Percentiles rank a stretch among this genome's conserved stretches.
phyloP scores from a whole-genome alignment of 75 land plant genomes.

The Gnetum montanum region DNA sequence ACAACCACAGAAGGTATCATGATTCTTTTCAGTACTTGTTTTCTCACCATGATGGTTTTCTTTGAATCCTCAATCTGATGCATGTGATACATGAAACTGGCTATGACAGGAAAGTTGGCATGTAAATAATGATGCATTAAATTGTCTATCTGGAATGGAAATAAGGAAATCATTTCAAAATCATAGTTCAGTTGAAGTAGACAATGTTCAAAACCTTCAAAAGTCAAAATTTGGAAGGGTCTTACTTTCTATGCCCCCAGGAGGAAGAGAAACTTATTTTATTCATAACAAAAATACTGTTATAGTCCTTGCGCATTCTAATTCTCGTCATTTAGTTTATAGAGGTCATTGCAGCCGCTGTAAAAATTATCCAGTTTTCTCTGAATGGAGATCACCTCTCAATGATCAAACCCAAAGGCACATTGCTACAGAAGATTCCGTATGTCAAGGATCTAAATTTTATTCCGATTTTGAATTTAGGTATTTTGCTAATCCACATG shows the following conservation, averaged over 20 bases:
- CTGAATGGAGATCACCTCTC: slow-evolving; percentile 2
- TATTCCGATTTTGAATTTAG: slow-evolving; percentile 3
- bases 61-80: background rate
- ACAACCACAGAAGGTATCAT: slow-evolving; percentile 1
- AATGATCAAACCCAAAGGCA: background rate
- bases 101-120: slow-evolving; percentile 6
- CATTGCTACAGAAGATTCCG: background rate
- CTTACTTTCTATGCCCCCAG: background rate
- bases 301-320: background rate
- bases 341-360: slow-evolving; percentile 6
- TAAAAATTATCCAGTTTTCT: slow-evolving; percentile 6
- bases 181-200: background rate
- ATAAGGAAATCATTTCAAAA: slow-evolving; percentile 3
- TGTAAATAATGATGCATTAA: background rate
- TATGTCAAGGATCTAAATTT: background rate
- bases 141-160: background rate
- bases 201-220: background rate
- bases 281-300: background rate
- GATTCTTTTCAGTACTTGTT: background rate
- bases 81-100: background rate
- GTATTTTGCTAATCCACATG: background rate
- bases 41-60: background rate
- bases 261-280: background rate
- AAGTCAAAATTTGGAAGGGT: background rate
- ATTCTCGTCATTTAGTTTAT: slow-evolving; percentile 9